Base-by-base conservation (phyloP, 2,329 filamentous ascomycete species). In the Fusarium hostae region DNA sequence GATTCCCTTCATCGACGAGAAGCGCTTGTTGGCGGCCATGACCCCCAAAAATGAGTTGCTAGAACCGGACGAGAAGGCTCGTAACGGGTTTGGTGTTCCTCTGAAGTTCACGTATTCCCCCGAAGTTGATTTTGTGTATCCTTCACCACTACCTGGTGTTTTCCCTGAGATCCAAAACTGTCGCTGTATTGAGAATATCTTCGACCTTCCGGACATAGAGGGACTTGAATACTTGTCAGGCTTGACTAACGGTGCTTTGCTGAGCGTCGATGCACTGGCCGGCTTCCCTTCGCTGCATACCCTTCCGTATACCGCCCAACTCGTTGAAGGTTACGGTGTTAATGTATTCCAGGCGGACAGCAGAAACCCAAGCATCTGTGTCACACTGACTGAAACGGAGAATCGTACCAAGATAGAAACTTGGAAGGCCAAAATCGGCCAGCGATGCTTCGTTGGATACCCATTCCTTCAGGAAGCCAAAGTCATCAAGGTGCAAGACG, bases 1-100 rank as follows among this genome's bases (percentile, higher is more conserved):
- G 82, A 99, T 99, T 78, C 96, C 96, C 0, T 99, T 99, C 82
- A 99, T 99, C 71, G 94, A 99, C 64, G 95, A 99, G 80, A 90
- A 92, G 76, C 90, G 96, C 30, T 85, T 99, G 5, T 86, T 99
- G 60, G 83, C 86, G 40, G 96, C 95, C 11, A 98, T 99, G 93
- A 91, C 87, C 20, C 91, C 94, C 10, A 94, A 92, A 79, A 95
- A 98, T 71, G 85, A 91, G 44, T 83, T 92, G 4, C 86, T 99
- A n/a, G 89, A 89, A 6, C 87, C 91, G 5, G 93, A 92, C 3
- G 94, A 99, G 79, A 92, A 91, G 78, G 85, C 87, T 20, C 90
- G 97, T 66, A 99, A 99, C 79, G 91, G 91, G 54, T 99, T 98
- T 79, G 95, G 95, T 9, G 94, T 97, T 16, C 92, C 94, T 10